These are phyloP conservation scores for Leishmania braziliensis DNA, from an alignment of 208 protist species.

Conservation along the genomic window DNA sequence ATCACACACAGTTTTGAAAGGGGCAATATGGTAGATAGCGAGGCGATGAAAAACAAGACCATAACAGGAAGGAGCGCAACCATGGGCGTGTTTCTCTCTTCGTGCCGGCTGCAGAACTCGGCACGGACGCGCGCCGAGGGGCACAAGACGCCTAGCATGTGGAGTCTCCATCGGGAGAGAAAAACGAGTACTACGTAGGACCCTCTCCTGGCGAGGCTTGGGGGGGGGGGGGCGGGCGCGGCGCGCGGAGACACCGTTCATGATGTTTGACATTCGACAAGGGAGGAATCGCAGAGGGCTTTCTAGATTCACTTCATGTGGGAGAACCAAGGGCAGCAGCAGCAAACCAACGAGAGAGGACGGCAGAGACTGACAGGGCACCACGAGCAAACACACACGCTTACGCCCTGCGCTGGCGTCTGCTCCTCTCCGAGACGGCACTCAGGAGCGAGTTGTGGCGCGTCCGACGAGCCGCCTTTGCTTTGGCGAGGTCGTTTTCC, in stretches of 20 bases:
- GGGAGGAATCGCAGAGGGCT: not conserved
- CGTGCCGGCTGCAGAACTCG: not conserved
- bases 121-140: not conserved
- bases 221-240: not conserved
- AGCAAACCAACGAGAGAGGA: not conserved
- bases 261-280: not conserved
- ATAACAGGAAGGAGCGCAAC: not conserved
- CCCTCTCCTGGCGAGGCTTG: not conserved
- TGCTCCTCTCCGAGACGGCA: constrained; percentile 12
- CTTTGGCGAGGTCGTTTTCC: constrained; percentile 8
- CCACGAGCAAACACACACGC: not conserved
- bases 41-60: not conserved
- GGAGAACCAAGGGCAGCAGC: not conserved
- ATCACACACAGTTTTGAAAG: not conserved
- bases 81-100: not conserved
- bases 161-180: not conserved
- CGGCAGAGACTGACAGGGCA: not conserved
- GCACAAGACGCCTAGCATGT: not conserved
- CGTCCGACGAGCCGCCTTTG: constrained; percentile 10
- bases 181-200: not conserved
- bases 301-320: not conserved
- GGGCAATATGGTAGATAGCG: not conserved
- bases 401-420: constrained; percentile 9
- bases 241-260: not conserved
- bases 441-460: constrained; percentile 23